A percentile compares a stretch with the other conserved stretches of the same genome.
Evolutionary conservation across 23 red algal genomes (phyloP).

Genomic region (Agarophyton chilense): DNA sequence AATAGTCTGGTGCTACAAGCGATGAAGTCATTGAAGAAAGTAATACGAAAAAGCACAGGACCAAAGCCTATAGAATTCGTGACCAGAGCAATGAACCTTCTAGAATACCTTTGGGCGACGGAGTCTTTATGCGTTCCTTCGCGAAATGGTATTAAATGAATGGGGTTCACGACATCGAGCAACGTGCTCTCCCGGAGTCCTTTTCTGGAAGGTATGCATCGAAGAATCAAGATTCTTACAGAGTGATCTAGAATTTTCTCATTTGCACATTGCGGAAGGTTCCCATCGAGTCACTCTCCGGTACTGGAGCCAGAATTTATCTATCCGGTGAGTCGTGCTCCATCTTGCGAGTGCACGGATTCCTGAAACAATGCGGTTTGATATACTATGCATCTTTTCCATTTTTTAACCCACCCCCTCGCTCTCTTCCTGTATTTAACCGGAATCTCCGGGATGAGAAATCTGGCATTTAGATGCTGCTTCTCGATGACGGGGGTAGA

Average conservation of each 20-base stretch:
- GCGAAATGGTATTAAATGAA: conserved; percentile 63
- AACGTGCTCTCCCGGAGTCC: conserved; percentile 86
- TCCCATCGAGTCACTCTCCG: conserved; percentile 74
- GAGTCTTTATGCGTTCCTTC: conserved; percentile 50
- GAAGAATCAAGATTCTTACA: conserved; percentile 83
- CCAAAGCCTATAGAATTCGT: background rate
- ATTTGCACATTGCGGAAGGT: conserved; percentile 81
- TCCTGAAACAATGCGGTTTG: conserved; percentile 98
- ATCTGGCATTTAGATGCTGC: conserved; percentile 6
- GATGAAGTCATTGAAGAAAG: conserved; percentile 8
- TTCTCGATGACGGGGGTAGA: conserved; percentile 50
- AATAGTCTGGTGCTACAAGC: conserved; percentile 14
- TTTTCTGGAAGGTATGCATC: conserved; percentile 74
- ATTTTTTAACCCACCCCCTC: conserved; percentile 46
- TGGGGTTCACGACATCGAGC: conserved; percentile 88
- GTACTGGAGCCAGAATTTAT: conserved; percentile 80
- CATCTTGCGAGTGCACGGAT: conserved; percentile 90
- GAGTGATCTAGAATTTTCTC: conserved; percentile 85
- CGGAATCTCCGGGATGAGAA: background rate
- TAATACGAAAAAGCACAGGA: background rate
- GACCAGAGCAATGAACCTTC: conserved; percentile 8
- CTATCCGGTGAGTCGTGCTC: conserved; percentile 85
- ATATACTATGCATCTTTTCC: conserved; percentile 85
- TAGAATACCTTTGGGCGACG: conserved; percentile 26
- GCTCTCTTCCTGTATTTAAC: conserved; percentile 29